Base-by-base conservation (phyloP, 352 stramenopile species). In the Globisporangium emineosum region DNA sequence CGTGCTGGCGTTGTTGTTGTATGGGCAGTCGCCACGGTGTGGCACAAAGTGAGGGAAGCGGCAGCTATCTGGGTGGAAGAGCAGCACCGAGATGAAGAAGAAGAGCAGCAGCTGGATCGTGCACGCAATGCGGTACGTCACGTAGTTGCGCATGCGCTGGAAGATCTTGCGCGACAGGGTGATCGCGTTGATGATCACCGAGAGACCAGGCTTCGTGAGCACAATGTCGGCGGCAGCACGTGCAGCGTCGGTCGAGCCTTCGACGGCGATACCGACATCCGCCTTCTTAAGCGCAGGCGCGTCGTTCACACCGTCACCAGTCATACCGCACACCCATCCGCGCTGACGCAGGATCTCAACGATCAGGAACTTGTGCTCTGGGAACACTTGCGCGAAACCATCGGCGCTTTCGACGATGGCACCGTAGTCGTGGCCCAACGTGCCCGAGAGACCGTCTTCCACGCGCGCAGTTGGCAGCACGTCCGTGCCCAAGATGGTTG, bases 311-410 rank as follows among this genome's bases (percentile, higher is more conserved):
- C 72, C 77, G 52, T 90, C 77, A n/a, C 86, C 86, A 3, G 87
- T 96, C 73, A 95, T 89, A 54, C 86, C 88, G 50, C 66, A 79
- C 29, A 89, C 67, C 81, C 81, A 89, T 8, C 81, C 81, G 57
- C 86, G 90, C 60, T 93, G 78, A 30, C 81, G 82, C 33, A 98
- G 70, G 42, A 93, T 84, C 60, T 98, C 70, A 0, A 98, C 80
- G 51, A 98, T 89, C 64, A 97, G 65, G 60, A 89, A 85, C 75
- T 98, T 98, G 75, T 98, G 88, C 57, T 90, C 82, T 1, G 94
- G 94, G 60, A 97, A 88, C 15, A 98, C 92, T 40, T 97, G 83
- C 32, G 93, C 95, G 66, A 98, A 99, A 6, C 92, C 97, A 74
- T 98, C 94, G 30, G 93, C 90, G 42, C 89, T 86, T 70, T 94